Evolutionary conservation across 106 monocot genomes (phyloP), one percentile per base, ranked within the genome.

Genomic region (Iris macrosiphon): DNA sequence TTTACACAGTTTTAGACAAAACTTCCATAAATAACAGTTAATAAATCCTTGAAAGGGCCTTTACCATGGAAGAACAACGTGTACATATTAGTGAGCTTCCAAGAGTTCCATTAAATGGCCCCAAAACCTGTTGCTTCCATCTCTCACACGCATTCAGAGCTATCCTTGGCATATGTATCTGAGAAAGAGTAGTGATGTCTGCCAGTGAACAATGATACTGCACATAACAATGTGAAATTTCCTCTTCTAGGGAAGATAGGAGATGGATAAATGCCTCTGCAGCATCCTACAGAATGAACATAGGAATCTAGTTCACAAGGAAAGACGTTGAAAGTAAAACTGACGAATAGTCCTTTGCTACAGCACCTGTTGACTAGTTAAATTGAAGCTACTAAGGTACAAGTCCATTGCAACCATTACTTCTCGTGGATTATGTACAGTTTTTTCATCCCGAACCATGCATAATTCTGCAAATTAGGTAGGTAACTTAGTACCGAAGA

Each of bases 261-360:
- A 95, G 75, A 71, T 82, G 85, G 31, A 74, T 54, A 47, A 89
- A 82, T 43, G 89, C 89, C 74, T 95, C 94, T 38, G 94, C 68
- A 65, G 94, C 84, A 79, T 95, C 89, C 94, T 95, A 40, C 15
- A 50, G 24, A 28, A 38, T 19, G 40, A 41, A 75, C 64, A 60
- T 12, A 65, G 16, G 17, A 56, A 40, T 43, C n/a, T 0, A 13
- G 26, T 15, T 19, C 50, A 13, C 17, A 9, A 35, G 31, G 22
- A 38, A 47, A 10, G 15, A 47, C 40, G 20, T 16, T 32, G 0
- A 43, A 39, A 10, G 55, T 2, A 38, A 63, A 51, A 57, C 17
- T 13, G 31, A 19, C n/a, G 10, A 64, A 50, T 5, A 20, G 8
- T 3, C 26, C 39, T 23, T 40, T 2, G 9, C 10, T 38, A 38